Percentiles rank a stretch among this genome's conserved stretches.
phyloP scores from a whole-genome alignment of 2,329 filamentous ascomycete genomes.

The Aschersonia sp. region DNA sequence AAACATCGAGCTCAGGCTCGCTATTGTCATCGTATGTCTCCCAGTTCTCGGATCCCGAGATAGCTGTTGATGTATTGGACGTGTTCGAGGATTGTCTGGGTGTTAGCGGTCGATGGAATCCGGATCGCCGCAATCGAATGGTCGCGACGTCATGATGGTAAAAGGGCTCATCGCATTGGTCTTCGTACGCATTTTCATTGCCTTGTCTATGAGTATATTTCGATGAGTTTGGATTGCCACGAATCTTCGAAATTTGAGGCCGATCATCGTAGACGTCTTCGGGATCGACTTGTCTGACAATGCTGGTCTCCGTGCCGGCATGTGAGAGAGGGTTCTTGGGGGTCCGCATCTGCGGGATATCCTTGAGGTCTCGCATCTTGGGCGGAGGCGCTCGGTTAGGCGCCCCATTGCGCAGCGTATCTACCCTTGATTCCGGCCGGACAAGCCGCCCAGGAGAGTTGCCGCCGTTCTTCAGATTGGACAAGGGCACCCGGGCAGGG shows the following conservation, averaged over 20 bases:
- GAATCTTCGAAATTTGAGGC: constrained; percentile 17
- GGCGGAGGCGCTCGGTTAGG: constrained; percentile 62
- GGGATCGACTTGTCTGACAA: constrained; percentile 48
- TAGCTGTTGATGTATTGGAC: constrained; percentile 60
- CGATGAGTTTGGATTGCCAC: constrained; percentile 25
- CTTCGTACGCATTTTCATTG: constrained; percentile 23
- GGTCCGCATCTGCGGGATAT: constrained; percentile 35
- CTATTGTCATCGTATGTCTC: constrained; percentile 86
- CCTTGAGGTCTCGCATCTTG: constrained; percentile 72
- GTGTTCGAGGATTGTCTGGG: constrained; percentile 50
- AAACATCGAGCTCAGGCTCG: constrained; percentile 60
- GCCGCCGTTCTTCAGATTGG: constrained; percentile 52
- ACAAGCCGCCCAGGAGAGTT: constrained; percentile 65
- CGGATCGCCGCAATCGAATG: constrained; percentile 18
- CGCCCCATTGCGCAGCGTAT: constrained; percentile 37
- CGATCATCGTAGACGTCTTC: constrained; percentile 79
- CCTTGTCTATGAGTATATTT: constrained; percentile 16
- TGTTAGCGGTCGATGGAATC: constrained; percentile 27
- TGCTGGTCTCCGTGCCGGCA: constrained; percentile 34
- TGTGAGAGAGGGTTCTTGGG: constrained; percentile 33
- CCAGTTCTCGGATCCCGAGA: constrained; percentile 90
- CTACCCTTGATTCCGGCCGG: constrained; percentile 26
- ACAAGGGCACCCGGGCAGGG: constrained; percentile 54
- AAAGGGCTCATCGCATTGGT: constrained; percentile 11
- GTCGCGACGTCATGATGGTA: constrained; percentile 18